A percentile compares a stretch with the other conserved stretches of the same genome.
Conservation (phyloP, 192 early-diverging fungal genomes). For the Coemansia sp. region DNA sequence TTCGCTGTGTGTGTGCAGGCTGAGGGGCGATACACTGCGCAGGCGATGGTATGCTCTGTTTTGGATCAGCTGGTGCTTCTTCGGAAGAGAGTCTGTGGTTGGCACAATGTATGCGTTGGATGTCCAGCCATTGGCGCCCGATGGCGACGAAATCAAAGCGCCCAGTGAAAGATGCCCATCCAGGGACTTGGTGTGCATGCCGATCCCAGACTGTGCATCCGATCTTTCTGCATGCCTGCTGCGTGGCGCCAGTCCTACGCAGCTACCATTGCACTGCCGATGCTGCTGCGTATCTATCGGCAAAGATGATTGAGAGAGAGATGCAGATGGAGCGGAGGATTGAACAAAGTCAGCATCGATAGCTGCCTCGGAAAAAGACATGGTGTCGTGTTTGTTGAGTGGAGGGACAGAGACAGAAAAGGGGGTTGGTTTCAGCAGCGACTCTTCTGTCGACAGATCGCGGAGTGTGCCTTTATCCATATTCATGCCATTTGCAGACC, state of each 20-base stretch:
- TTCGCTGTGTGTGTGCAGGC: constrained; percentile 28
- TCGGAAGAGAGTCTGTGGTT: constrained; percentile 7
- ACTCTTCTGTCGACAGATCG: constrained; percentile 6
- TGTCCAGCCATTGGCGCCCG: neutral
- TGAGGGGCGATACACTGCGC: constrained; percentile 38
- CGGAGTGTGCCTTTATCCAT: constrained; percentile 7
- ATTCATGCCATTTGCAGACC: neutral
- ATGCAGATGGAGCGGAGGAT: neutral
- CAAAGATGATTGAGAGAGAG: neutral
- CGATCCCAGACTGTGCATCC: neutral
- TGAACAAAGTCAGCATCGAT: neutral
- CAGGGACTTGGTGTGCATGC: constrained; percentile 7
- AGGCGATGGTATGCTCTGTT: constrained; percentile 32
- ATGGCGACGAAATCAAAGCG: neutral
- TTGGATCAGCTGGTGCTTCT: constrained; percentile 37
- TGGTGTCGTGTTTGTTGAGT: neutral
- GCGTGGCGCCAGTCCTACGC: neutral
- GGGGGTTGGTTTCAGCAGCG: constrained; percentile 6
- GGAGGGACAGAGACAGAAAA: neutral
- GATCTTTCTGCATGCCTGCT: neutral
- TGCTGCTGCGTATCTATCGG: neutral
- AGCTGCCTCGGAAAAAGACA: neutral
- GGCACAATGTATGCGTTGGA: neutral
- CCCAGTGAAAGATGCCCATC: neutral
- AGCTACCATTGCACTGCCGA: neutral